A percentile compares a stretch with the other conserved stretches of the same genome.
These are phyloP conservation scores for Diaporthe aspalathi DNA, from an alignment of 2,329 filamentous ascomycete genomes.

Conservation along the genomic window DNA sequence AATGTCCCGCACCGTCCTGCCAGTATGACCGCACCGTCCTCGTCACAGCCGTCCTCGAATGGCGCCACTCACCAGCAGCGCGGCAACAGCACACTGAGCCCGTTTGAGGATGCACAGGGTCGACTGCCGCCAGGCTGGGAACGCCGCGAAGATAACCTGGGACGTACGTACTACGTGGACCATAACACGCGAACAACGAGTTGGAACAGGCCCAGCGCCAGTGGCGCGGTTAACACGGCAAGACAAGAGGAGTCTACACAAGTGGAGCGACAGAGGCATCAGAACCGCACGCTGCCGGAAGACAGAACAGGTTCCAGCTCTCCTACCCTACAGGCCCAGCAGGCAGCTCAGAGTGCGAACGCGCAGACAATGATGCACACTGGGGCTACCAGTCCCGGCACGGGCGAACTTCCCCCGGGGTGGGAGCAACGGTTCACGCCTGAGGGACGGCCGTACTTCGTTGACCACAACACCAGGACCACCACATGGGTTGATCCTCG, in stretches of 20 bases:
- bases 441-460: slow-evolving; percentile 94
- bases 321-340: slow-evolving; percentile 75
- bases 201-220: slow-evolving; percentile 89
- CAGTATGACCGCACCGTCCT: slow-evolving; percentile 54
- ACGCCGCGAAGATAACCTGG: slow-evolving; percentile 92
- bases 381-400: slow-evolving; percentile 91
- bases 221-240: slow-evolving; percentile 80
- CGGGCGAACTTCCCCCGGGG: slow-evolving; percentile 91
- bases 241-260: slow-evolving; percentile 91
- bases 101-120: slow-evolving; percentile 96
- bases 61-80: slow-evolving; percentile 54
- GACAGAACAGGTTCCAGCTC: slow-evolving; percentile 95
- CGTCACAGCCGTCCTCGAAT: slow-evolving; percentile 49
- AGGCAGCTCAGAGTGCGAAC: slow-evolving; percentile 57
- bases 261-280: slow-evolving; percentile 91
- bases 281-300: slow-evolving; percentile 94
- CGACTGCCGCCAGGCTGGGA: slow-evolving; percentile 95
- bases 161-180: slow-evolving; percentile 97
- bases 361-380: slow-evolving; percentile 92
- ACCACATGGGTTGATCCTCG: slow-evolving; percentile 99
- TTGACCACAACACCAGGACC: slow-evolving; percentile 97
- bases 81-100: slow-evolving; percentile 75
- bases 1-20: slow-evolving; percentile 60
- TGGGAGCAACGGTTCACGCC: slow-evolving; percentile 98
- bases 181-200: slow-evolving; percentile 97